Evolutionary conservation across 1,284 basidiomycete genomes (phyloP).

Genomic region (Ganoderma leucocontextum): DNA sequence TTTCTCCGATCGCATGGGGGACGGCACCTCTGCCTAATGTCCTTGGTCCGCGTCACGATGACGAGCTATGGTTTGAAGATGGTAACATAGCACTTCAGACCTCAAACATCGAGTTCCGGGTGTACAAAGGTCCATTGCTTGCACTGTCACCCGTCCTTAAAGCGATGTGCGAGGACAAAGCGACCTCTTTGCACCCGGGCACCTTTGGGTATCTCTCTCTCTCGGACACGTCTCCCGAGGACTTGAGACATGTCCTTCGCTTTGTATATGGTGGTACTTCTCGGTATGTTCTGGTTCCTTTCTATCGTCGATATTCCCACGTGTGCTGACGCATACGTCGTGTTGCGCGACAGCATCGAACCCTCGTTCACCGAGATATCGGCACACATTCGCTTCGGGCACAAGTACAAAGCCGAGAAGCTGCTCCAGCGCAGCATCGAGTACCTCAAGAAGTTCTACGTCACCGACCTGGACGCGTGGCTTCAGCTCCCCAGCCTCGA

Average conservation of each 20-base stretch:
- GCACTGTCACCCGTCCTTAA: background rate
- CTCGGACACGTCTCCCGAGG: background rate
- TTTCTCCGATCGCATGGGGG: background rate
- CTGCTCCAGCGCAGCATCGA: conserved; percentile 5
- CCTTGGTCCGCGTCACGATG: background rate
- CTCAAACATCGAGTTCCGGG: conserved; percentile 17
- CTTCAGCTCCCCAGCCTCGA: background rate
- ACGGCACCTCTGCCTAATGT: background rate
- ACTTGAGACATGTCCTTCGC: conserved; percentile 1
- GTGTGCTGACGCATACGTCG: background rate
- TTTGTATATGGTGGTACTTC: background rate
- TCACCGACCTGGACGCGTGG: background rate
- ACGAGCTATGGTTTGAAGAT: conserved; percentile 25
- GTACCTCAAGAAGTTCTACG: conserved; percentile 18
- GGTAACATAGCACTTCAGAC: conserved; percentile 18
- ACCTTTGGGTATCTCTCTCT: background rate
- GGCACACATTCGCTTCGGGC: conserved; percentile 14
- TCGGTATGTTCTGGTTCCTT: background rate
- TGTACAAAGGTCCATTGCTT: conserved; percentile 25
- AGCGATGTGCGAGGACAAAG: background rate
- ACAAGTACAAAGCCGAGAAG: conserved; percentile 20
- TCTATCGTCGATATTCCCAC: background rate
- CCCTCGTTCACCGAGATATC: conserved; percentile 14
- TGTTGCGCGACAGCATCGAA: background rate
- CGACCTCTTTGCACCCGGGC: background rate